These are phyloP conservation scores for Salvia hispanica DNA, from an alignment of 257 asterid genomes.

Conservation along the genomic window DNA sequence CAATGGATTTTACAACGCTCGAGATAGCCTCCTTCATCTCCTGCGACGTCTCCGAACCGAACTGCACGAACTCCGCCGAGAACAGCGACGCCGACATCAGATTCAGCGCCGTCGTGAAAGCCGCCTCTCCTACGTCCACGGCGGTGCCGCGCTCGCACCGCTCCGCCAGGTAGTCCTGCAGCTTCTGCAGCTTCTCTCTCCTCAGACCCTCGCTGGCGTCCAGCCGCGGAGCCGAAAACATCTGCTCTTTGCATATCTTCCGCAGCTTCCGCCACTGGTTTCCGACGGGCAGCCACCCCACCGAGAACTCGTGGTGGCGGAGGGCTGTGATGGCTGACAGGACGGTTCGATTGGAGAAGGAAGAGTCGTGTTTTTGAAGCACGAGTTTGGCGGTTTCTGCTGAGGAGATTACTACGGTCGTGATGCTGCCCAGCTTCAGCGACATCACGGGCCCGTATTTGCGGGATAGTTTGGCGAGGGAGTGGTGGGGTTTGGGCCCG, in stretches of 20 bases:
- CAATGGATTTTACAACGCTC: slow-evolving; percentile 40
- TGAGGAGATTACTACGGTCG: slow-evolving; percentile 24
- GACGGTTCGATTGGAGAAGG: slow-evolving; percentile 24
- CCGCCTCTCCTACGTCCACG: slow-evolving; percentile 42
- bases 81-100: too few relatives aligned
- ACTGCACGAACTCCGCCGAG: slow-evolving; percentile 53
- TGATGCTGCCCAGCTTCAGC: slow-evolving; percentile 30
- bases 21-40: slow-evolving; percentile 61
- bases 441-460: slow-evolving; percentile 34
- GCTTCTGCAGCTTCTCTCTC: slow-evolving; percentile 41
- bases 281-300: slow-evolving; percentile 39
- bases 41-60: slow-evolving; percentile 45
- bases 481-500: slow-evolving; percentile 35
- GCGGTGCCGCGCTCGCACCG: slow-evolving; percentile 40
- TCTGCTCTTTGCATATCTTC: slow-evolving; percentile 41
- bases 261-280: slow-evolving; percentile 43
- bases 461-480: slow-evolving; percentile 24
- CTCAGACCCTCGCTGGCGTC: slow-evolving; percentile 41
- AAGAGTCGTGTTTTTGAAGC: background rate
- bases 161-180: slow-evolving; percentile 34
- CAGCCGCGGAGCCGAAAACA: slow-evolving; percentile 42
- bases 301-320: slow-evolving; percentile 28
- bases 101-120: slow-evolving; percentile 51
- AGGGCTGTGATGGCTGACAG: background rate
- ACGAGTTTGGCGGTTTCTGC: slow-evolving; percentile 21